phyloP scores from a whole-genome alignment of 2,329 filamentous ascomycete genomes.

The Epichloe gansuensis region DNA sequence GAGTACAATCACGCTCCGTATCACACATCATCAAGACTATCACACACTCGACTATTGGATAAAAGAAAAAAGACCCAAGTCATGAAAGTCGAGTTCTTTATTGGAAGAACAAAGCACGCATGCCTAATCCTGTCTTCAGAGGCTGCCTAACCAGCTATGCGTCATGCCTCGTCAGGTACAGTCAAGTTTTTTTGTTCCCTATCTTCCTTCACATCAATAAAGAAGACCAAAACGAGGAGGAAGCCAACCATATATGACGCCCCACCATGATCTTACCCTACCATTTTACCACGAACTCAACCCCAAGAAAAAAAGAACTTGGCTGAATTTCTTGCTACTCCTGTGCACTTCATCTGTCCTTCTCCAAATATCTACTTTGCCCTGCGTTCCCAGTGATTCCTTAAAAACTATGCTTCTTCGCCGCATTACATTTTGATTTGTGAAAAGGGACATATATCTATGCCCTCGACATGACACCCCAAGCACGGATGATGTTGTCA shows the following conservation, averaged over 20 bases:
- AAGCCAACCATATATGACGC: conserved; percentile 32
- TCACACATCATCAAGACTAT: not conserved
- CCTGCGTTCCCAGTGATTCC: not conserved
- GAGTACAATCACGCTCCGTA: not conserved
- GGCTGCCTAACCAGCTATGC: conserved; percentile 26
- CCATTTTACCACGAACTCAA: conserved; percentile 14
- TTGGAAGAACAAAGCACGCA: conserved; percentile 28
- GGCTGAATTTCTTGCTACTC: conserved; percentile 1
- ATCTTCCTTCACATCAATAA: conserved; percentile 27
- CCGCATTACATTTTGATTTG: conserved; percentile 3
- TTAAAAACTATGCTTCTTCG: not conserved
- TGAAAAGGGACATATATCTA: conserved; percentile 31
- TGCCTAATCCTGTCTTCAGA: conserved; percentile 24
- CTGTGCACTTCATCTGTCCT: not conserved
- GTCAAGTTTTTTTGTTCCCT: conserved; percentile 17
- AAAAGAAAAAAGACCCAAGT: not conserved
- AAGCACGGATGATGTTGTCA: conserved; percentile 97
- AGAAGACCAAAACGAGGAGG: conserved; percentile 32
- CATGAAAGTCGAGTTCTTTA: conserved; percentile 22
- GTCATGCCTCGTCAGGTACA: conserved; percentile 23
- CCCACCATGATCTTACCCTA: conserved; percentile 32
- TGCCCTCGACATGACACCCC: conserved; percentile 94
- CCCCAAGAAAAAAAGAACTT: conserved; percentile 1
- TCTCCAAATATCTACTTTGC: not conserved
- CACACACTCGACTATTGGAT: not conserved